Evolutionary conservation across 768 basidiomycete species (phyloP).

Genomic region (Tephrocybe rancida): DNA sequence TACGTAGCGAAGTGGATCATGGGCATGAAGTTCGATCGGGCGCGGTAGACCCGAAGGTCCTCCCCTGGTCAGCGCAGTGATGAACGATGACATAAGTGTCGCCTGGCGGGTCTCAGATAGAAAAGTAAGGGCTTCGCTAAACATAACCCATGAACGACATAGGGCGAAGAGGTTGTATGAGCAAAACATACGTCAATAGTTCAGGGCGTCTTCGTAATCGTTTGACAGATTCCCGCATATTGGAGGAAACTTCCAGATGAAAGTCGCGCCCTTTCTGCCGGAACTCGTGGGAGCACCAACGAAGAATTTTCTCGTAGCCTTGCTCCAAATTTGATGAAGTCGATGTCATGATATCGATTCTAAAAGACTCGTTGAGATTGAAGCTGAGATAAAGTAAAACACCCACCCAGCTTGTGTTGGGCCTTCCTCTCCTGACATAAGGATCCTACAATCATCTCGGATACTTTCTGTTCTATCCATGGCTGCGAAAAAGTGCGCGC

Average conservation of each 20-base stretch:
- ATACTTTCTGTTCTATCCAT: constrained; percentile 89
- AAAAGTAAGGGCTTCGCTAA: constrained; percentile 67
- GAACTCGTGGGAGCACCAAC: constrained; percentile 87
- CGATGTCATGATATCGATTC: constrained; percentile 85
- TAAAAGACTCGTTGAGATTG: constrained; percentile 27
- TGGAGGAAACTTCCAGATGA: constrained; percentile 65
- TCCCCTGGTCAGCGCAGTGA: constrained; percentile 86
- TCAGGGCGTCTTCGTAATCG: constrained; percentile 80
- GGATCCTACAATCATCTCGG: constrained; percentile 78
- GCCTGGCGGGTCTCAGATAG: constrained; percentile 85
- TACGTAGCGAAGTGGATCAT: constrained; percentile 94
- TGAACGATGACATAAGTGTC: constrained; percentile 79
- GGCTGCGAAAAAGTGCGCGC: constrained; percentile 73
- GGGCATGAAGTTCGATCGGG: constrained; percentile 96
- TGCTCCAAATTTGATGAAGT: constrained; percentile 85
- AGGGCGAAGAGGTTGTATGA: neutral
- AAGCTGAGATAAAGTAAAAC: neutral
- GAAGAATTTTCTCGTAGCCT: constrained; percentile 86
- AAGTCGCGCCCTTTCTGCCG: constrained; percentile 74
- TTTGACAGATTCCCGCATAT: constrained; percentile 71
- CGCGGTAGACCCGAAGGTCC: constrained; percentile 84
- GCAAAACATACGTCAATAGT: constrained; percentile 61
- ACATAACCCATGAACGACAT: neutral
- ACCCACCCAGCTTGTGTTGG: constrained; percentile 76
- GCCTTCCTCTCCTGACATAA: constrained; percentile 85